A percentile compares a stretch with the other conserved stretches of the same genome.
Evolutionary conservation across 2,329 filamentous ascomycete genomes (phyloP).

Genomic region (Diaporthe longicolla): DNA sequence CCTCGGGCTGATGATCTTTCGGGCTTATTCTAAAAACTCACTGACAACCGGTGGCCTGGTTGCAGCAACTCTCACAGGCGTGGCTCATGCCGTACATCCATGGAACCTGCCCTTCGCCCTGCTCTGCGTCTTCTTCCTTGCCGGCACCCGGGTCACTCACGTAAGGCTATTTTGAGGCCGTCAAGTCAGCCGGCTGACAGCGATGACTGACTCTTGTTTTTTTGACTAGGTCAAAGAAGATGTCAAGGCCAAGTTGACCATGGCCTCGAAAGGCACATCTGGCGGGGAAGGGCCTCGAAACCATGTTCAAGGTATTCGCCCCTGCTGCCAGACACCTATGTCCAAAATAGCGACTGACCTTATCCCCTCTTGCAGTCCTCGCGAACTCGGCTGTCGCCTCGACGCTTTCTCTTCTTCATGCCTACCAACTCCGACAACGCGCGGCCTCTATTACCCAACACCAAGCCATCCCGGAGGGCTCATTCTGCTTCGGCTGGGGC

Average conservation of each 20-base stretch:
- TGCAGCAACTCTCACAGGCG: slow-evolving; percentile 79
- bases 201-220: slow-evolving; percentile 42
- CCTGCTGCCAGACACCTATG: neutral
- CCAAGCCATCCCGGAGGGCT: slow-evolving; percentile 52
- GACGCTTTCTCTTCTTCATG: slow-evolving; percentile 71
- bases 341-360: neutral
- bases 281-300: slow-evolving; percentile 88
- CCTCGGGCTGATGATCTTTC: slow-evolving; percentile 73
- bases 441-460: slow-evolving; percentile 50
- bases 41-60: slow-evolving; percentile 84
- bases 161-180: slow-evolving; percentile 58
- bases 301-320: slow-evolving; percentile 78
- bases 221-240: slow-evolving; percentile 81
- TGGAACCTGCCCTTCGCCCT: slow-evolving; percentile 93
- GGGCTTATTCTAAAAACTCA: slow-evolving; percentile 80
- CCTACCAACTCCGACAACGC: slow-evolving; percentile 69
- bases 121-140: slow-evolving; percentile 87
- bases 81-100: slow-evolving; percentile 89
- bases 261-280: slow-evolving; percentile 78
- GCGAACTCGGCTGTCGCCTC: slow-evolving; percentile 89
- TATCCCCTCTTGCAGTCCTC: slow-evolving; percentile 65
- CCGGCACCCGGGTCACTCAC: slow-evolving; percentile 87
- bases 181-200: neutral
- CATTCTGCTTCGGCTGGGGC: slow-evolving; percentile 71
- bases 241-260: slow-evolving; percentile 84